phyloP scores from a whole-genome alignment of 1,284 basidiomycete species.

The Coniferiporia sulphurascens region DNA sequence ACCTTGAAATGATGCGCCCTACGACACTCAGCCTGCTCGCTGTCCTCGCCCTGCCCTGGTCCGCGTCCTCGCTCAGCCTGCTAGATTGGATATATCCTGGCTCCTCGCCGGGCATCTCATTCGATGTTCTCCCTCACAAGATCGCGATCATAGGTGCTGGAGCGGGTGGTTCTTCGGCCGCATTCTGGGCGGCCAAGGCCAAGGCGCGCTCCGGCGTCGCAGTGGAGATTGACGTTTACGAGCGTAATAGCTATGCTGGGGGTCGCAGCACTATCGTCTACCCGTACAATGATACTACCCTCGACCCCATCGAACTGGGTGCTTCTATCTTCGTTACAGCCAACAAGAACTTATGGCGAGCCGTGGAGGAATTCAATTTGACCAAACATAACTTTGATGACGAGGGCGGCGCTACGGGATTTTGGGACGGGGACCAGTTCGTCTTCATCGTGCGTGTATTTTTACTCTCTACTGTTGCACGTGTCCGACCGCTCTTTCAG shows the following conservation, averaged over 20 bases:
- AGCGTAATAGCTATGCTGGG: constrained; percentile 71
- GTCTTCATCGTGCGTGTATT: constrained; percentile 51
- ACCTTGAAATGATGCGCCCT: constrained; percentile 12
- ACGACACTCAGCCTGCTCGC: constrained; percentile 6
- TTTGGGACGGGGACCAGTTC: constrained; percentile 84
- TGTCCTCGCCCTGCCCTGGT: constrained; percentile 3
- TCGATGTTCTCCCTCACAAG: constrained; percentile 23
- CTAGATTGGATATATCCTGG: constrained; percentile 15
- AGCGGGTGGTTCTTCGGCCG: constrained; percentile 79
- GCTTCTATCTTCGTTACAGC: constrained; percentile 83
- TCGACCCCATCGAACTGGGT: constrained; percentile 75
- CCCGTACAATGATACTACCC: constrained; percentile 64
- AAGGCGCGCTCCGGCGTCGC: constrained; percentile 61
- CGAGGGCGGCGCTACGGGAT: constrained; percentile 49
- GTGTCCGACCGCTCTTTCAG: constrained; percentile 6
- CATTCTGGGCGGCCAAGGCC: constrained; percentile 81
- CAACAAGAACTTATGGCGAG: constrained; percentile 82
- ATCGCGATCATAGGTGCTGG: constrained; percentile 88
- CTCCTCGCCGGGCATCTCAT: constrained; percentile 12
- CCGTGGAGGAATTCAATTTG: constrained; percentile 76
- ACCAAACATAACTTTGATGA: constrained; percentile 50
- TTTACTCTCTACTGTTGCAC: constrained; percentile 22
- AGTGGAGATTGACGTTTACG: constrained; percentile 80
- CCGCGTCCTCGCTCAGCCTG: constrained; percentile 4
- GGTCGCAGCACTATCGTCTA: constrained; percentile 80